Conservation (phyloP, 2,329 filamentous ascomycete genomes). For the Botrytis hyacinthi region DNA sequence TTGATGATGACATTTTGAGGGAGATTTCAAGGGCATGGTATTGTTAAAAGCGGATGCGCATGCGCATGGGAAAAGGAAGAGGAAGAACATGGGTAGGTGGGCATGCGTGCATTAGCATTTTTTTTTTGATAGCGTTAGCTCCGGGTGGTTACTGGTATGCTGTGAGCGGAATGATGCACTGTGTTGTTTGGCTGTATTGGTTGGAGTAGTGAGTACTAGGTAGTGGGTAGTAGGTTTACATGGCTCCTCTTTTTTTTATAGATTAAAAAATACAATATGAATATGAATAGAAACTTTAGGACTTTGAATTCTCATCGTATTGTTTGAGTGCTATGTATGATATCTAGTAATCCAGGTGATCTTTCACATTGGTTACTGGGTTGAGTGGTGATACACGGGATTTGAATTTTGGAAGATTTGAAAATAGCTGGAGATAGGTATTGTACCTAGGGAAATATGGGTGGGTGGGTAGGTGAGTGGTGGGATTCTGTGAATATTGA, state of each 20-base stretch:
- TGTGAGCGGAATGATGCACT: not conserved
- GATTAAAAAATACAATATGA: too few relatives aligned
- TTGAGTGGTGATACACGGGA: too few relatives aligned
- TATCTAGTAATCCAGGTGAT: not conserved
- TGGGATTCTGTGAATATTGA: not conserved
- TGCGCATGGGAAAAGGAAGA: not conserved
- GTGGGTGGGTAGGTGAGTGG: fast-evolving
- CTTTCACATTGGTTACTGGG: not conserved
- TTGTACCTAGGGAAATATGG: too few relatives aligned
- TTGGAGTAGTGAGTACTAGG: not conserved
- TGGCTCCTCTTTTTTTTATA: not conserved
- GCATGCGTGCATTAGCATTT: not conserved
- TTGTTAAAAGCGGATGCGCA: not conserved
- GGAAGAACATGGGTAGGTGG: not conserved
- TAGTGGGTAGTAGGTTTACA: not conserved
- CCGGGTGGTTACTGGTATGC: not conserved
- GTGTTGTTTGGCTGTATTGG: not conserved
- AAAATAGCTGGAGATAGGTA: too few relatives aligned
- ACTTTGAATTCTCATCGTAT: too few relatives aligned
- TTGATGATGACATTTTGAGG: not conserved
- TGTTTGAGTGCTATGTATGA: not conserved
- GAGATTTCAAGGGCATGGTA: not conserved
- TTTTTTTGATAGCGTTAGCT: not conserved
- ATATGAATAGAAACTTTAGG: too few relatives aligned
- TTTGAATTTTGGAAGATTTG: too few relatives aligned